Evolutionary conservation across 768 basidiomycete genomes (phyloP), one percentile per base, ranked within the genome.

Genomic region (Dioszegia aurantiaca): DNA sequence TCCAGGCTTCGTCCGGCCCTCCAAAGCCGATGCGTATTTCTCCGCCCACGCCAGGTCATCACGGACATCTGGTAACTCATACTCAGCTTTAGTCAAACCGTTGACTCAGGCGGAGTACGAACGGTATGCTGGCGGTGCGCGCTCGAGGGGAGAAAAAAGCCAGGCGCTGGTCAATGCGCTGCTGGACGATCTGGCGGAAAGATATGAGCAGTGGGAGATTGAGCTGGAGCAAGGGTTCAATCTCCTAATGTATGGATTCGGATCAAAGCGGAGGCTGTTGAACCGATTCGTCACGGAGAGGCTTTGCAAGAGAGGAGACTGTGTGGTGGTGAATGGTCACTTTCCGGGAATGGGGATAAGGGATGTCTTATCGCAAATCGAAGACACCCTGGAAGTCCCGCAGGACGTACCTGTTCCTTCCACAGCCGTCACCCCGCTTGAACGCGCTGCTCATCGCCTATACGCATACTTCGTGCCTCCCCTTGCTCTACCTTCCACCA

Each of bases 1-100:
- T 21, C 43, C 54, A 48, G 69, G 68, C 54, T 78, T 79, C 64
- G 75, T 88, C 46, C 82, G 84, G 3, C 81, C 83, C 24, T 84
- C 88, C 5, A 79, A 85, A 6, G 90, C 92, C 55, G 92, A 98
- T 78, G 84, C 86, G 21, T 98, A 94, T 79, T 89, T 98, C 73
- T 80, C 74, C 36, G 61, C 65, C 6, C 54, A 63, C 24, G 62
- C 74, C 8, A 64, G 70, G 23, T 82, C 86, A 16, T 77, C 84
- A 1, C 83, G 83, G 61, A 93, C 90, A 28, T 90, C 89, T 30
- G 79, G 84, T 59, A 86, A 87, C 65, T 82, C 89, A 47, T 91
- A 91, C 75, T 89, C 91, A 0, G 73, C 82, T 23, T 82, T 86
- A 24, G 83, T 90, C 30, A 81, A 85, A 23, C 87, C 89, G 0